A percentile compares a stretch with the other conserved stretches of the same genome.
Conservation (phyloP, 306 rosid genomes). For the Ochetophila trinervis region DNA sequence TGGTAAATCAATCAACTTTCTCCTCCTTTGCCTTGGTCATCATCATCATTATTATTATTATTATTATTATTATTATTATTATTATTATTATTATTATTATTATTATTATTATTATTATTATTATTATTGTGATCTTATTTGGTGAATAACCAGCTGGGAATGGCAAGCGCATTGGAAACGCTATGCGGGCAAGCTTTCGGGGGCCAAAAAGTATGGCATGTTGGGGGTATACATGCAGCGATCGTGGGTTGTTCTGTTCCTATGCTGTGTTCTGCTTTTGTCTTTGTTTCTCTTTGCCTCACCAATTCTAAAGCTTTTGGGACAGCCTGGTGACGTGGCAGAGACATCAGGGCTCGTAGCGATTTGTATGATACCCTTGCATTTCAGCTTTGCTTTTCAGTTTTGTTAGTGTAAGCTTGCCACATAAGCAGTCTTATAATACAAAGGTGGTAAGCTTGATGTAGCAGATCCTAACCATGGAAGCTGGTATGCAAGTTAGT, state of each 20-base stretch:
- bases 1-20: background rate
- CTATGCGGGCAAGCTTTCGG: conserved; percentile 12
- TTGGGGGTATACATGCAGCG: conserved; percentile 11
- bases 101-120: no score
- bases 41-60: no score
- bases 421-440: no score
- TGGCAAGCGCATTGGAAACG: no score
- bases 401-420: no score
- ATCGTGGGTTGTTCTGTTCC: conserved; percentile 6
- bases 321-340: conserved; percentile 1
- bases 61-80: background rate
- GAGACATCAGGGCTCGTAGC: background rate
- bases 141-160: no score
- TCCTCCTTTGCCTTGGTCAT: background rate
- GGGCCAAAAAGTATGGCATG: conserved; percentile 12
- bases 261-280: conserved; percentile 1
- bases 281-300: conserved; percentile 5
- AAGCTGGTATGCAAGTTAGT: no score
- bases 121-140: no score
- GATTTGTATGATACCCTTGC: conserved; percentile 12
- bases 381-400: conserved; percentile 12
- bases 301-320: conserved; percentile 2
- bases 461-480: no score
- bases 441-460: no score
- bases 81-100: background rate